Percentiles rank a stretch among this genome's conserved stretches.
Evolutionary conservation across 2,329 filamentous ascomycete genomes (phyloP).

Genomic region (Fonsecaea monophora): DNA sequence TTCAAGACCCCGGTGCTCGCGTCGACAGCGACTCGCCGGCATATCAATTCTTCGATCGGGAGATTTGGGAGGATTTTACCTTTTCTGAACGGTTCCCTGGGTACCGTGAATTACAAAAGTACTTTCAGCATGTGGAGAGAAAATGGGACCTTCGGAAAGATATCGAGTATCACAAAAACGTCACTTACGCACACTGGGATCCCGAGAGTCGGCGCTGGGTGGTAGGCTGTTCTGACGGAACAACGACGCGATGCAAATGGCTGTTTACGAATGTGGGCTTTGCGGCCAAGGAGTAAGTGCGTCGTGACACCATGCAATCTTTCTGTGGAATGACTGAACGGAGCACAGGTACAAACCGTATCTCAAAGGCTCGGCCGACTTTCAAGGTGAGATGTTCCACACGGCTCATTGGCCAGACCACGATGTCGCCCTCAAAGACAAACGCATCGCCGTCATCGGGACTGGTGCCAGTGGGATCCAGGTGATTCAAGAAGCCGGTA

Average conservation of each 20-base stretch:
- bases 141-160: conserved; percentile 54
- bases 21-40: conserved; percentile 62
- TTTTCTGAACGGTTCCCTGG: conserved; percentile 53
- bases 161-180: conserved; percentile 46
- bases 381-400: conserved; percentile 66
- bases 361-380: conserved; percentile 64
- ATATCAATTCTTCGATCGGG: conserved; percentile 61
- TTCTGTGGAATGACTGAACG: conserved; percentile 48
- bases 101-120: conserved; percentile 48
- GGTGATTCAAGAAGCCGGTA: conserved; percentile 37
- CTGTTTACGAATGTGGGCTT: conserved; percentile 51
- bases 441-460: conserved; percentile 67
- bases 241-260: conserved; percentile 48
- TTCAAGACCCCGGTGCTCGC: conserved; percentile 53
- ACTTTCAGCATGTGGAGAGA: conserved; percentile 57
- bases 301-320: conserved; percentile 46
- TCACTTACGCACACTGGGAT: conserved; percentile 48
- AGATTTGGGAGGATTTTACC: conserved; percentile 54
- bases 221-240: conserved; percentile 55
- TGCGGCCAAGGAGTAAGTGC: conserved; percentile 57
- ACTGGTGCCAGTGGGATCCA: conserved; percentile 63
- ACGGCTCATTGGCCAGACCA: conserved; percentile 66
- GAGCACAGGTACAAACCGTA: conserved; percentile 61
- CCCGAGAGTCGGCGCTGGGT: conserved; percentile 46
- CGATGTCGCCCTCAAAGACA: conserved; percentile 62